Percentiles rank a stretch among this genome's conserved stretches.
These are phyloP conservation scores for Beauveria rudraprayagi DNA, from an alignment of 2,329 filamentous ascomycete species.

Conservation along the genomic window DNA sequence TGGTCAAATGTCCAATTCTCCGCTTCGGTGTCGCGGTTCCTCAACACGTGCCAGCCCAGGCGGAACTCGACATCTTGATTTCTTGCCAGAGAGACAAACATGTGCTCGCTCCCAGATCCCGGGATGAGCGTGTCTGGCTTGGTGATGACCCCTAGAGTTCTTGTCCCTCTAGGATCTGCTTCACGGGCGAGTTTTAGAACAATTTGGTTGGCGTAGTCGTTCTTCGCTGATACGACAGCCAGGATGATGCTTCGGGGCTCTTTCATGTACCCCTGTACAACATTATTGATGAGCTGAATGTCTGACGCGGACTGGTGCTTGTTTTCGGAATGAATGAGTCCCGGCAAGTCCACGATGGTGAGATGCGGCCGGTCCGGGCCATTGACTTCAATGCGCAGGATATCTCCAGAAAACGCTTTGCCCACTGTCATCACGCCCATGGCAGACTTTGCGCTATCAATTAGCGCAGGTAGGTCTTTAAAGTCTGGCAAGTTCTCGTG, in stretches of 20 bases:
- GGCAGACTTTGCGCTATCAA: conserved; percentile 36
- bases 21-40: conserved; percentile 26
- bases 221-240: conserved; percentile 32
- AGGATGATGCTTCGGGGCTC: conserved; percentile 35
- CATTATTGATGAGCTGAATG: conserved; percentile 24
- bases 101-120: neutral
- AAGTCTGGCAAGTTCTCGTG: conserved; percentile 24
- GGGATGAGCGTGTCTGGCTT: conserved; percentile 32
- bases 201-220: conserved; percentile 24
- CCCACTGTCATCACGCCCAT: conserved; percentile 32
- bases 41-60: conserved; percentile 46
- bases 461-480: conserved; percentile 33
- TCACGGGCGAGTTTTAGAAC: conserved; percentile 16
- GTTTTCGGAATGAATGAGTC: conserved; percentile 30
- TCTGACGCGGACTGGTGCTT: conserved; percentile 26
- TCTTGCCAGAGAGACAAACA: conserved; percentile 22
- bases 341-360: conserved; percentile 39
- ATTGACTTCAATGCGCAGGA: conserved; percentile 18
- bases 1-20: conserved; percentile 17
- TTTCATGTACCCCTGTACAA: conserved; percentile 34
- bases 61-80: conserved; percentile 39
- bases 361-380: conserved; percentile 25
- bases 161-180: neutral
- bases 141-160: conserved; percentile 44
- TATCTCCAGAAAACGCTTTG: conserved; percentile 18